A percentile compares a stretch with the other conserved stretches of the same genome.
These are phyloP conservation scores for Ochetophila trinervis DNA, from an alignment of 306 rosid genomes.

Conservation along the genomic window DNA sequence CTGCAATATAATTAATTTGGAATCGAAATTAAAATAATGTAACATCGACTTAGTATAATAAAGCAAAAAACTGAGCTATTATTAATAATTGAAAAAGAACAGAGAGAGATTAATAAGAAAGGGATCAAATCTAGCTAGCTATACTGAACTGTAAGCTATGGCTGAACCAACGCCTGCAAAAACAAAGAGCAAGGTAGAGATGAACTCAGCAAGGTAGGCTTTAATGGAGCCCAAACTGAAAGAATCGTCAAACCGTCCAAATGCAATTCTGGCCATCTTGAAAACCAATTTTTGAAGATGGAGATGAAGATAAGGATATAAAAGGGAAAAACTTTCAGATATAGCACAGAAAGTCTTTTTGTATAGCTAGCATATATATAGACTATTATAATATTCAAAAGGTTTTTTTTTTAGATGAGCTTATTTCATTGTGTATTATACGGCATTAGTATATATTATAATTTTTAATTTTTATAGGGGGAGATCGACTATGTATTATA, in stretches of 20 bases:
- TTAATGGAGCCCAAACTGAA: constrained; percentile 60
- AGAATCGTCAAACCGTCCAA: constrained; percentile 74
- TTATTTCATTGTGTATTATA: neutral
- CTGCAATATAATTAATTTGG: constrained; percentile 21
- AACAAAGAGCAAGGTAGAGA: constrained; percentile 84
- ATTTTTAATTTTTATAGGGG: no score
- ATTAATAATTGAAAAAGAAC: neutral
- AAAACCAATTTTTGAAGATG: neutral
- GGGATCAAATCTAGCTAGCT: neutral
- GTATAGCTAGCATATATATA: constrained; percentile 38
- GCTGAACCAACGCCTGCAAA: constrained; percentile 91
- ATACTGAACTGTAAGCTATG: constrained; percentile 73
- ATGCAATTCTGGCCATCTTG: constrained; percentile 72
- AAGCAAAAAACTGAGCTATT: no score
- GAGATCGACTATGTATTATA: neutral
- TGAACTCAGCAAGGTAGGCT: constrained; percentile 88
- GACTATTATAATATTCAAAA: constrained; percentile 3
- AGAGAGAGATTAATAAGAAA: neutral
- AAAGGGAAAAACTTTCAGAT: constrained; percentile 15
- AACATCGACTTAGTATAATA: neutral
- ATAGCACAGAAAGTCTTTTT: constrained; percentile 33
- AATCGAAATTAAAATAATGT: neutral
- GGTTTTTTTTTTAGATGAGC: neutral
- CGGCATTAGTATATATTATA: no score
- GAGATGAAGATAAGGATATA: constrained; percentile 23